Conservation (phyloP, 306 rosid genomes). For the Crotalaria pallida region DNA sequence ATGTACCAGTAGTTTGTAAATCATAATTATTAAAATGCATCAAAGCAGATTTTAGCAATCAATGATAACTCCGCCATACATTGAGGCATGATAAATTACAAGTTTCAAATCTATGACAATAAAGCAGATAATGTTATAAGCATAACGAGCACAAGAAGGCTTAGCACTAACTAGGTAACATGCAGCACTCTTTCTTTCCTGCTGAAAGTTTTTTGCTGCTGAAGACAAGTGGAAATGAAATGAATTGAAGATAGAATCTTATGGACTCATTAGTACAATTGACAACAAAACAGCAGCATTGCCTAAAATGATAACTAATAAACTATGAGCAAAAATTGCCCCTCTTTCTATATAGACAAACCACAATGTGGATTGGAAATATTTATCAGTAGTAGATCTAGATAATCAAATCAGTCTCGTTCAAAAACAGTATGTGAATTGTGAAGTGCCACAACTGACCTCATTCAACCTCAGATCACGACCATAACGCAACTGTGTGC, state of each 20-base stretch:
- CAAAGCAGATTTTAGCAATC: background rate
- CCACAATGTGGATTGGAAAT: constrained; percentile 8
- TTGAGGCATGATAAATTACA: background rate
- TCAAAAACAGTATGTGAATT: background rate
- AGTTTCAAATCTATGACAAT: background rate
- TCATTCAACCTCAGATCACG: constrained; percentile 92
- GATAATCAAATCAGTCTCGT: constrained; percentile 15
- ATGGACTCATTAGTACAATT: background rate
- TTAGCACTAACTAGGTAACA: background rate
- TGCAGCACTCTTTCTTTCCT: background rate
- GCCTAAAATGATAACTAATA: background rate
- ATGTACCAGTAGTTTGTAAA: background rate
- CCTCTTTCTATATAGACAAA: constrained; percentile 11
- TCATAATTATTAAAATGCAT: background rate
- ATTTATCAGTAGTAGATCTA: background rate
- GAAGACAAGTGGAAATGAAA: background rate
- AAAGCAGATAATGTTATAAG: background rate
- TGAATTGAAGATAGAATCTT: background rate
- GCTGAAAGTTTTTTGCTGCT: background rate
- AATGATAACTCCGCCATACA: background rate
- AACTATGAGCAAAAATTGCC: constrained; percentile 5
- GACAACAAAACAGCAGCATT: constrained; percentile 8
- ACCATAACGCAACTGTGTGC: constrained; percentile 96
- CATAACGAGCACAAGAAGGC: background rate
- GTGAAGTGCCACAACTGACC: constrained; percentile 44